Evolutionary conservation across 768 basidiomycete genomes (phyloP).

Genomic region (Podaxis sp.): DNA sequence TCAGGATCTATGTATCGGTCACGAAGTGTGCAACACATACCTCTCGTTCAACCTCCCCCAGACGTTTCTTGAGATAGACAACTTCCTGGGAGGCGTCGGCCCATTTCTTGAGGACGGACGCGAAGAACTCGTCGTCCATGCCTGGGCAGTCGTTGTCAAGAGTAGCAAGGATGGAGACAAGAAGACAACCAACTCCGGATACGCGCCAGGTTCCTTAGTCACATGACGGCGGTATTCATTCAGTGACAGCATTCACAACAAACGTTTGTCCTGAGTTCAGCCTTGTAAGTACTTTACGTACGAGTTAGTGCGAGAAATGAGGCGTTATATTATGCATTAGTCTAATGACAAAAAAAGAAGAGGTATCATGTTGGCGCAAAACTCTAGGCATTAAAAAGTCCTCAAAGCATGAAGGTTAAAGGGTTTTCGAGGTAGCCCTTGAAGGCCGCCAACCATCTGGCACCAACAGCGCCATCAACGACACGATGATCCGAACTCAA

Average conservation of each 20-base stretch:
- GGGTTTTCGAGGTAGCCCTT: slow-evolving; percentile 97
- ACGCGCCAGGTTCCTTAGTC: slow-evolving; percentile 6
- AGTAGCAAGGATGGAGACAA: background rate
- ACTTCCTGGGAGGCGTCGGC: slow-evolving; percentile 34
- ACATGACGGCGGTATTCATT: slow-evolving; percentile 4
- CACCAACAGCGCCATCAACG: slow-evolving; percentile 95
- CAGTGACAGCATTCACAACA: background rate
- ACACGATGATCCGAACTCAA: slow-evolving; percentile 93
- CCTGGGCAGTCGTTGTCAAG: slow-evolving; percentile 13
- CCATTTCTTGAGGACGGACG: slow-evolving; percentile 32
- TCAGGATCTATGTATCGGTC: background rate
- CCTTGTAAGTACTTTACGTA: background rate
- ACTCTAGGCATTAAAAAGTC: slow-evolving; percentile 4
- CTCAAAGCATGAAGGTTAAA: slow-evolving; percentile 91
- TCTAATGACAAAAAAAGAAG: slow-evolving; percentile 8
- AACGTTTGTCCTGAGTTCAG: background rate
- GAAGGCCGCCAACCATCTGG: slow-evolving; percentile 90
- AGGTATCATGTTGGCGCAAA: slow-evolving; percentile 14
- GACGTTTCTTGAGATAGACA: slow-evolving; percentile 31
- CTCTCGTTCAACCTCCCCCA: slow-evolving; percentile 23
- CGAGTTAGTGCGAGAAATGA: background rate
- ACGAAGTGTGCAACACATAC: slow-evolving; percentile 10
- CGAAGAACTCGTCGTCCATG: slow-evolving; percentile 34
- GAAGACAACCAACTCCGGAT: slow-evolving; percentile 5
- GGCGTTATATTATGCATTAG: slow-evolving; percentile 17